Percentiles rank a stretch among this genome's conserved stretches.
Evolutionary conservation across 441 rosid species (phyloP).

Genomic region (Biscutella auriculata): DNA sequence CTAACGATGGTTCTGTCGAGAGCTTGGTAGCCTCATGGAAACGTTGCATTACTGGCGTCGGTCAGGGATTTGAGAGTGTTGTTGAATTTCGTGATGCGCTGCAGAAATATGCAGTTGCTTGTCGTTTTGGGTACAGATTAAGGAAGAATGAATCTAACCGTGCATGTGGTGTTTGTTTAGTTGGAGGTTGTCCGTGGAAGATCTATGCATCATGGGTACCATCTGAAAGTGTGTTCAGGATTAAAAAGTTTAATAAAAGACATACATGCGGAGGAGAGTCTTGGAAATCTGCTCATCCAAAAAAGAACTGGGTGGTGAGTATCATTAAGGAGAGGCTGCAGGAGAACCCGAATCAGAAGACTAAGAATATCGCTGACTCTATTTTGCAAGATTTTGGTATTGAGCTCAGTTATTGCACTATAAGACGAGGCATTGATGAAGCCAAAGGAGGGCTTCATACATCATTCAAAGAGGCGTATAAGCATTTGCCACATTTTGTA

Average conservation of each 20-base stretch:
- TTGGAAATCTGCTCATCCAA: constrained; percentile 71
- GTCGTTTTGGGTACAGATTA: constrained; percentile 62
- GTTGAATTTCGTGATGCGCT: constrained; percentile 74
- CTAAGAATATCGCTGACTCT: constrained; percentile 59
- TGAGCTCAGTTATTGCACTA: constrained; percentile 60
- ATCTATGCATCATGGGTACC: constrained; percentile 84
- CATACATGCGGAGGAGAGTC: constrained; percentile 82
- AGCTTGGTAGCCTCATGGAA: constrained; percentile 62
- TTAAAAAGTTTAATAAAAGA: constrained; percentile 45
- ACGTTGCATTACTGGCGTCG: constrained; percentile 66
- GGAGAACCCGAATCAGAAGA: constrained; percentile 70
- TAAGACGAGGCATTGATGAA: constrained; percentile 81
- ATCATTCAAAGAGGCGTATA: constrained; percentile 65
- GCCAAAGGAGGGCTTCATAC: constrained; percentile 82
- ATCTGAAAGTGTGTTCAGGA: constrained; percentile 45
- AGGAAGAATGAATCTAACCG: constrained; percentile 77
- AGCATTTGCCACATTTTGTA: constrained; percentile 59
- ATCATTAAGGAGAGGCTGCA: constrained; percentile 67
- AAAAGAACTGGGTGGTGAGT: constrained; percentile 76
- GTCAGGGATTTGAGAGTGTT: constrained; percentile 74
- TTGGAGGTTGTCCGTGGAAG: constrained; percentile 75
- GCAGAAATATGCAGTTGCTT: constrained; percentile 80
- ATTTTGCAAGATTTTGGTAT: constrained; percentile 72
- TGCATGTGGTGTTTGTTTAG: constrained; percentile 59
- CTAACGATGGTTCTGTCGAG: constrained; percentile 30